Percentiles rank a stretch among this genome's conserved stretches.
Conservation (phyloP, 2,329 filamentous ascomycete genomes). For the Alternaria arborescens region DNA sequence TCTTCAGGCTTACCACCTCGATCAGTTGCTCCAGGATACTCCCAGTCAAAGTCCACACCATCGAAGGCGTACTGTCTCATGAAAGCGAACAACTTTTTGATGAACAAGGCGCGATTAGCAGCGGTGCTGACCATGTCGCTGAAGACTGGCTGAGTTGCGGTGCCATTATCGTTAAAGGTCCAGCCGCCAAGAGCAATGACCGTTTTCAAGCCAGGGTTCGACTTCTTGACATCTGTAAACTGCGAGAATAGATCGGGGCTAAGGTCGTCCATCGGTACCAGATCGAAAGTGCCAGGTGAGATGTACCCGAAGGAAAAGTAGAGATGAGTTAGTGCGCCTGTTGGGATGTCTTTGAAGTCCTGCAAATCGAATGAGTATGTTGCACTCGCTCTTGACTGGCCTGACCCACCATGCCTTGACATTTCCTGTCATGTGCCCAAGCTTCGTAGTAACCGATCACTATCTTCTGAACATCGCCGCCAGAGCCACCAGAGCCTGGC, state of each 20-base stretch:
- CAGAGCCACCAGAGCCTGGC: no score
- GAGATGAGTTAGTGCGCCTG: neutral
- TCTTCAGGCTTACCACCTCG: conserved; percentile 12
- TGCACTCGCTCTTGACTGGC: no score
- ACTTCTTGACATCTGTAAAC: conserved; percentile 40
- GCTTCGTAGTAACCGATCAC: conserved; percentile 14
- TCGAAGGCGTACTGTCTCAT: conserved; percentile 55
- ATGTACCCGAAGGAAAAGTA: conserved; percentile 10
- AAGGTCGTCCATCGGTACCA: conserved; percentile 1
- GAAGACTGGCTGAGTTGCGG: conserved; percentile 43
- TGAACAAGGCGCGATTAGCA: conserved; percentile 41
- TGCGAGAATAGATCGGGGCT: neutral
- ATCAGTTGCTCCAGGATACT: conserved; percentile 27
- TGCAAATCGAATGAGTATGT: no score
- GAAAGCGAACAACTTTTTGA: conserved; percentile 48
- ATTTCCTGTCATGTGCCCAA: conserved; percentile 5
- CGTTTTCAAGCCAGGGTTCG: conserved; percentile 34
- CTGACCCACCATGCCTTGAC: neutral
- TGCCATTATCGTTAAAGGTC: conserved; percentile 50
- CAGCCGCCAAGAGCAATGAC: conserved; percentile 53
- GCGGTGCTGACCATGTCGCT: conserved; percentile 33
- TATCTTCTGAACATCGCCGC: neutral
- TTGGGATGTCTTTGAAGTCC: neutral
- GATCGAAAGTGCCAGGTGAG: neutral
- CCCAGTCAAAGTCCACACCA: conserved; percentile 58